Evolutionary conservation across 2,329 filamentous ascomycete species (phyloP), one percentile per base, ranked within the genome.

Genomic region (Pezizomycotina sp.): DNA sequence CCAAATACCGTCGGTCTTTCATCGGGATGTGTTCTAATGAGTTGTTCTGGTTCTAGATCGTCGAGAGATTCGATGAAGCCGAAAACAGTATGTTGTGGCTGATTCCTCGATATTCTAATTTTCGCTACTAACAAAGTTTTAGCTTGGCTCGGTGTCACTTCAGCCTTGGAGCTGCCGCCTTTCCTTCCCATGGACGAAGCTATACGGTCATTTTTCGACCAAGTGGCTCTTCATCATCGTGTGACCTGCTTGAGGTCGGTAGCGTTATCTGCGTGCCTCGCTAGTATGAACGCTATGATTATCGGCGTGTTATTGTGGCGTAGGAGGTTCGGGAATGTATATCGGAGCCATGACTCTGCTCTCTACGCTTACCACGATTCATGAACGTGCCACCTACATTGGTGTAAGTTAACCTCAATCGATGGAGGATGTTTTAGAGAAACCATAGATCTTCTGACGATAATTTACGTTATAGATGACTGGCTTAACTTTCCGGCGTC

Each of bases 261-360:
- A 52, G 47, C 21, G 50, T 55, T 4, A 31, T 58, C 6, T 58
- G 56, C 37, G 55, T 31, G 15, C 18, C 12, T 5, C 9, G 12
- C 18, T 8, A 33, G 3, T 15, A 15, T 29, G 23, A 3, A 28
- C 14, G 6, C 19, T 28, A 36, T 27, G 8, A 10, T 27, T 49
- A 63, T 7, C 63, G 63, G 3, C 55, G 63, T 4, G 60, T 56
- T 10, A 52, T 64, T 20, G 56, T 27, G 64, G 63, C 22, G 47
- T 59, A n/a, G 62, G 63, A 1, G 63, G 62, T 0, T 49, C 51
- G 2, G 64, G 62, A 5, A 57, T 63, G 48, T 64, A 63, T 31
- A 30, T 52, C 5, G 59, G 58, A 2, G 38, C 31, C 4, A 43
- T 60, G 30, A 55, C 51, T 19, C 51, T 49, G 20, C 29, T 58